Evolutionary conservation across 495 filamentous ascomycete genomes (phyloP).

Genomic region (Filosporella fistucella): DNA sequence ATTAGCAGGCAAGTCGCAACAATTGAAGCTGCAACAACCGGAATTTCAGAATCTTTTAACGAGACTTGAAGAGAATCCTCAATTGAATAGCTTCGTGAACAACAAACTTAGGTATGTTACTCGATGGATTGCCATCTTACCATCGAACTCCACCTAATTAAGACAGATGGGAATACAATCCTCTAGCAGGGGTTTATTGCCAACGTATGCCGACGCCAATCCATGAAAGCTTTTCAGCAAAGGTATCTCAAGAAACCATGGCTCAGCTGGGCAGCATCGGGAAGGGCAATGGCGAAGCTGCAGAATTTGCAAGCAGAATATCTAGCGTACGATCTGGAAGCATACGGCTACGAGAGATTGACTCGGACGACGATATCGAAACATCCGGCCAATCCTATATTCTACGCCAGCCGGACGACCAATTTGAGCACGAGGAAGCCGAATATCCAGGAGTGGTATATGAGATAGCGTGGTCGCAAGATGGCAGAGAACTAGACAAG

Average conservation of each 20-base stretch:
- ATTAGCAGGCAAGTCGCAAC: too few relatives aligned
- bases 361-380: slow-evolving; percentile 13
- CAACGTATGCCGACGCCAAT: too few relatives aligned
- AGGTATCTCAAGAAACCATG: slow-evolving; percentile 2
- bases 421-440: slow-evolving; percentile 12
- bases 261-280: slow-evolving; percentile 7
- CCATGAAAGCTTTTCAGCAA: too few relatives aligned
- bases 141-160: too few relatives aligned
- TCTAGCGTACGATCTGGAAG: slow-evolving; percentile 8
- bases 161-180: too few relatives aligned
- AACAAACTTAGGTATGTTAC: too few relatives aligned
- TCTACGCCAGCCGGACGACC: slow-evolving; percentile 7
- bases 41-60: too few relatives aligned
- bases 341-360: slow-evolving; percentile 12
- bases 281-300: slow-evolving; percentile 11
- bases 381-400: slow-evolving; percentile 10
- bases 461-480: slow-evolving; percentile 17
- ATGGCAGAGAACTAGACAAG: slow-evolving; percentile 11
- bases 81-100: too few relatives aligned
- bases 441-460: slow-evolving; percentile 13
- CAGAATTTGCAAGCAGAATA: slow-evolving; percentile 9
- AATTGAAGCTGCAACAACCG: too few relatives aligned
- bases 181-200: too few relatives aligned
- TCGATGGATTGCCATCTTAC: too few relatives aligned
- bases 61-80: too few relatives aligned